These are phyloP conservation scores for Aspergillus nidulans DNA, from an alignment of 495 filamentous ascomycete genomes.

Conservation along the genomic window DNA sequence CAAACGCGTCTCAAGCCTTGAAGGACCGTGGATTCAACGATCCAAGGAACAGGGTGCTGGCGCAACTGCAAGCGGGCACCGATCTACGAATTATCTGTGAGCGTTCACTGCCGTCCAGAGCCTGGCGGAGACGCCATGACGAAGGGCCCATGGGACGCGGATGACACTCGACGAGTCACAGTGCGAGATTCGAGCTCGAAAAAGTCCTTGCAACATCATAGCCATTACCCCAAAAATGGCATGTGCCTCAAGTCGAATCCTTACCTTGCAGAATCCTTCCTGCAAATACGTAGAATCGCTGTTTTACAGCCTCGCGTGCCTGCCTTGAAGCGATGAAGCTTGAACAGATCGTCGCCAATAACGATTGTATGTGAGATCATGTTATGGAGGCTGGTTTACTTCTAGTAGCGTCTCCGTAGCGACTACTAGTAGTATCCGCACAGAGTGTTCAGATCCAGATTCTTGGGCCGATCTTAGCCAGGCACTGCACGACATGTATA, in stretches of 20 bases:
- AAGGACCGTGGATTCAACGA: conserved; percentile 3
- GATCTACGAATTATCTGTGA: conserved; percentile 22
- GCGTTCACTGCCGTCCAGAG: neutral
- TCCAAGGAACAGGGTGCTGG: conserved; percentile 17
- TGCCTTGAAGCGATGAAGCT: neutral
- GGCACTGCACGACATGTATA: neutral
- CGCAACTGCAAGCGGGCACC: conserved; percentile 22
- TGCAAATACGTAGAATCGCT: conserved; percentile 14
- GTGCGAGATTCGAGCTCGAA: conserved; percentile 21
- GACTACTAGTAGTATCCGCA: neutral
- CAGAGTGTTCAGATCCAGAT: conserved; percentile 1
- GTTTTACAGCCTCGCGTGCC: conserved; percentile 2
- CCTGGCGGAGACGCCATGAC: conserved; percentile 23
- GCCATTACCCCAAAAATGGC: conserved; percentile 8
- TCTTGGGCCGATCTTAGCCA: conserved; percentile 4
- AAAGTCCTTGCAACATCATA: conserved; percentile 17
- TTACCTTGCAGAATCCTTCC: conserved; percentile 36
- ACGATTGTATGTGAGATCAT: neutral
- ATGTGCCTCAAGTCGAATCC: conserved; percentile 23
- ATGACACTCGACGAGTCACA: conserved; percentile 34
- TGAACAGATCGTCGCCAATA: neutral
- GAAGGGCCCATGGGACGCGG: conserved; percentile 23
- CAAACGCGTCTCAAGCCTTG: neutral
- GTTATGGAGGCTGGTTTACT: neutral
- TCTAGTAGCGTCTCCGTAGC: neutral